phyloP scores from a whole-genome alignment of 1,139 yeast species.

The Magnusiomyces suaveolens region DNA sequence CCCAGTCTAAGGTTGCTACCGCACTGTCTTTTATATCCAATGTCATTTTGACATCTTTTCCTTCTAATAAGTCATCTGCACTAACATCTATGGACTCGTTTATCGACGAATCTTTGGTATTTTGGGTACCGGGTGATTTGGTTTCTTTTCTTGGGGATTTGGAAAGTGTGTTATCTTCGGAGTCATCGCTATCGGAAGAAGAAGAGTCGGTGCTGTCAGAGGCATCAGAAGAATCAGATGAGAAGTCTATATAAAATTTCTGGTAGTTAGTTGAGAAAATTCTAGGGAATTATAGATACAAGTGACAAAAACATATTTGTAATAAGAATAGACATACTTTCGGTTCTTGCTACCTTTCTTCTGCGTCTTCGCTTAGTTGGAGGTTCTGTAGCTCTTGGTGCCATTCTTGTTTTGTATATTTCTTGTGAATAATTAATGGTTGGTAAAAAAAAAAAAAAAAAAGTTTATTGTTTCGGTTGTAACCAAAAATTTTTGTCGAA shows the following conservation, averaged over 20 bases:
- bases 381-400: conserved; percentile 14
- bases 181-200: conserved; percentile 7
- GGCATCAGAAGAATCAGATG: conserved; percentile 20
- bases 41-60: conserved; percentile 8
- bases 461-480: not conserved
- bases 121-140: not conserved
- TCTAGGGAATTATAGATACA: not conserved
- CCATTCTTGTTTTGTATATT: conserved; percentile 6
- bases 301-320: not conserved
- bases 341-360: conserved; percentile 28
- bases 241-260: conserved; percentile 20
- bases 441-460: not conserved
- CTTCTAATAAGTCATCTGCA: not conserved
- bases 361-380: conserved; percentile 24
- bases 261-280: not conserved
- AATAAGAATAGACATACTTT: conserved; percentile 20
- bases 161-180: not conserved
- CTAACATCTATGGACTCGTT: not conserved
- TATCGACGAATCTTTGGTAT: not conserved
- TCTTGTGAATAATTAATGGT: not conserved
- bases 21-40: conserved; percentile 10
- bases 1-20: not conserved
- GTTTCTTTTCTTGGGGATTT: not conserved
- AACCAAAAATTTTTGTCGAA: not conserved
- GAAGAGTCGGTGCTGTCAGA: not conserved